Conservation (phyloP, 78 protist species). For the Bigelowiella natans region DNA sequence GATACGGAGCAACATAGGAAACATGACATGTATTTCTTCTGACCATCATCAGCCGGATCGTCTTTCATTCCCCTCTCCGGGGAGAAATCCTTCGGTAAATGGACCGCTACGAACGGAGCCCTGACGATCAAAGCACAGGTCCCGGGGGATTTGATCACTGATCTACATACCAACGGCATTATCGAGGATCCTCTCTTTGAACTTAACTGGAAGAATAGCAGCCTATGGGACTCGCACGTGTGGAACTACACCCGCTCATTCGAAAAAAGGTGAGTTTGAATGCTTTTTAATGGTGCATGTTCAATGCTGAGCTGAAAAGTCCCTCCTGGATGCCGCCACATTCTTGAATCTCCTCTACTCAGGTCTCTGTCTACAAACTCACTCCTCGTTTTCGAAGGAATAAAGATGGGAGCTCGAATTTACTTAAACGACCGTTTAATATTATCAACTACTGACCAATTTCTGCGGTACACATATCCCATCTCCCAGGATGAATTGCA, state of each 20-base stretch:
- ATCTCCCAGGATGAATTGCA: too few species aligned
- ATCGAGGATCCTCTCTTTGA: slow-evolving; percentile 28
- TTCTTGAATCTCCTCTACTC: neutral
- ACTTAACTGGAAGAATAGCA: neutral
- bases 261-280: neutral
- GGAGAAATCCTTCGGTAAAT: neutral
- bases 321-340: neutral
- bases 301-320: neutral
- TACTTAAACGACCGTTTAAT: neutral
- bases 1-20: too few species aligned
- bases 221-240: neutral
- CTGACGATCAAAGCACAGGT: neutral
- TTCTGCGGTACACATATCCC: slow-evolving; percentile 11
- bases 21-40: too few species aligned
- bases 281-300: neutral
- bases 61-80: neutral
- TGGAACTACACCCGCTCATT: slow-evolving; percentile 21
- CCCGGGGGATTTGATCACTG: slow-evolving; percentile 37
- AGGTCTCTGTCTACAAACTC: too few species aligned
- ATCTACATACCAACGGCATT: neutral
- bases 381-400: slow-evolving; percentile 26
- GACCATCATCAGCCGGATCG: too few species aligned
- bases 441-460: slow-evolving; percentile 2
- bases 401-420: slow-evolving; percentile 34
- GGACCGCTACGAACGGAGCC: slow-evolving; percentile 14